Percentiles rank a stretch among this genome's conserved stretches.
Conservation (phyloP, 192 early-diverging fungal genomes). For the Backusella mclennaniae region DNA sequence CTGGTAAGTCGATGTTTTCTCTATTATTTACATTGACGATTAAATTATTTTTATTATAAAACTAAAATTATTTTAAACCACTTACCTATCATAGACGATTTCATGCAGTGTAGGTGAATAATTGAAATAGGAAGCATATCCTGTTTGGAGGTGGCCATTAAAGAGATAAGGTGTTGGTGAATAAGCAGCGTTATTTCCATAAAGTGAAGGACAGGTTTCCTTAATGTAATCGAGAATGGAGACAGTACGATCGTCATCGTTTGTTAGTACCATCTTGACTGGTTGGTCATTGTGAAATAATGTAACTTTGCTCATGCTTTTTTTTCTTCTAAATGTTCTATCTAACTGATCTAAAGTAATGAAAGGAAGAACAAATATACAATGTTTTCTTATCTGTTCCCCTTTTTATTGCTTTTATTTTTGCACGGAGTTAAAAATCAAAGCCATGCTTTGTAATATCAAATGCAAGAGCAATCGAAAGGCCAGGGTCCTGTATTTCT, state of each 20-base stretch:
- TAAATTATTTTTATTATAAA: background rate
- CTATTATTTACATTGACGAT: constrained; percentile 25
- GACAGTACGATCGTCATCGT: background rate
- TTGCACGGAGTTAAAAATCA: background rate
- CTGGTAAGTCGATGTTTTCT: constrained; percentile 59
- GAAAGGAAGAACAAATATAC: background rate
- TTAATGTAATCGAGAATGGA: constrained; percentile 33
- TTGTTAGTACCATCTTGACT: constrained; percentile 7
- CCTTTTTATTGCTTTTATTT: background rate
- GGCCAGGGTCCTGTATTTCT: background rate
- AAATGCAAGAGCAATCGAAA: background rate
- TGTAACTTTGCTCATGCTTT: constrained; percentile 15
- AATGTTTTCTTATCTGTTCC: background rate
- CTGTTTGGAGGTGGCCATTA: constrained; percentile 82
- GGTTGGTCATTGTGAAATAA: constrained; percentile 12
- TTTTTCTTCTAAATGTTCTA: background rate
- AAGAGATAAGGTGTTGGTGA: constrained; percentile 71
- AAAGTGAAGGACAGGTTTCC: constrained; percentile 55
- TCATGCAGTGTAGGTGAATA: constrained; percentile 34
- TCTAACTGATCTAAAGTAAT: background rate
- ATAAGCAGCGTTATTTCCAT: constrained; percentile 54
- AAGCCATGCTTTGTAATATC: background rate
- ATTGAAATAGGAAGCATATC: constrained; percentile 53
- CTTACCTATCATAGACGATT: constrained; percentile 64
- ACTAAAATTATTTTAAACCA: background rate